Percentiles rank a stretch among this genome's conserved stretches.
These are phyloP conservation scores for Chaetomium olivaceum DNA, from an alignment of 2,329 filamentous ascomycete genomes.

Conservation along the genomic window DNA sequence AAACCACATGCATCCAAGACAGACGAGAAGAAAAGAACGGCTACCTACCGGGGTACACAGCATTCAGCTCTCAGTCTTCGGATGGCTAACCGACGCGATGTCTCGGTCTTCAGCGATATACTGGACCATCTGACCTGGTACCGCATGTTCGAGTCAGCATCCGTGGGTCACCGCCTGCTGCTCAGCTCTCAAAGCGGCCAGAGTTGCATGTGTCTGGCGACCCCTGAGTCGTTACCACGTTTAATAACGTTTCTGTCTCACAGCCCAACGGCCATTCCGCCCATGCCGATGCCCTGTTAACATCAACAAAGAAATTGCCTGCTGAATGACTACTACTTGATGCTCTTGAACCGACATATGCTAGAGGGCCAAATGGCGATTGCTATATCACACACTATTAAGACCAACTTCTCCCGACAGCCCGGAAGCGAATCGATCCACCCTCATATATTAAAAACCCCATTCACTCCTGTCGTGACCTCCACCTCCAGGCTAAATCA, in stretches of 20 bases:
- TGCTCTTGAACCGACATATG: not conserved
- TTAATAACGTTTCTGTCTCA: not conserved
- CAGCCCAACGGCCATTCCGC: not conserved
- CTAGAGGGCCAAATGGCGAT: not conserved
- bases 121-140: not conserved
- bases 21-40: not conserved
- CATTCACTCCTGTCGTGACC: not conserved
- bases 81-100: not conserved
- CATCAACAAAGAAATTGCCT: not conserved
- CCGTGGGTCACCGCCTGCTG: too few relatives aligned
- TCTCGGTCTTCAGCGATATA: not conserved
- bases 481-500: not conserved
- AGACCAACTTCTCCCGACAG: not conserved
- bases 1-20: constrained; percentile 4
- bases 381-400: not conserved
- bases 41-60: not conserved
- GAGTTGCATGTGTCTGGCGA: not conserved
- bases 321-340: not conserved
- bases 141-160: not conserved
- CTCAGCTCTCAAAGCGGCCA: not conserved
- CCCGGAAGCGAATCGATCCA: not conserved
- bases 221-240: not conserved
- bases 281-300: not conserved
- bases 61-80: not conserved
- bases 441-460: not conserved